Conservation (phyloP, 2,329 filamentous ascomycete genomes). For the Hypoxylon sp. region DNA sequence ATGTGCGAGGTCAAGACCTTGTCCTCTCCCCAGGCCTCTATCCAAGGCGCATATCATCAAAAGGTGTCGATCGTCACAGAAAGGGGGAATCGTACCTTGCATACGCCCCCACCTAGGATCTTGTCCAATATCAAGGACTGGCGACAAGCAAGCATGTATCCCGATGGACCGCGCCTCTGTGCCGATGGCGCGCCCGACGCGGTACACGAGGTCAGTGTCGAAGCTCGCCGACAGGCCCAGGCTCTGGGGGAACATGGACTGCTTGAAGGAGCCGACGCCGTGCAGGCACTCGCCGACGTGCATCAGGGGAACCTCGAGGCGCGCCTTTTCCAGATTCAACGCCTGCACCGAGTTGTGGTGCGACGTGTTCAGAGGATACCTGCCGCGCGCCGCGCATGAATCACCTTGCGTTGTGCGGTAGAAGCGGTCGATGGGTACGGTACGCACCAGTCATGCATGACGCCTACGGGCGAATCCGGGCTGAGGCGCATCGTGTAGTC, state of each 20-base stretch:
- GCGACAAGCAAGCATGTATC: slow-evolving; percentile 54
- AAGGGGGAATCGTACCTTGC: slow-evolving; percentile 45
- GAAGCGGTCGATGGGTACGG: not conserved
- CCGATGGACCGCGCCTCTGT: slow-evolving; percentile 54
- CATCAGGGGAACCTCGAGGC: slow-evolving; percentile 51
- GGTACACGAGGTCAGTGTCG: slow-evolving; percentile 52
- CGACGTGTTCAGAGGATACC: slow-evolving; percentile 53
- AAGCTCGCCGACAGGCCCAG: slow-evolving; percentile 53
- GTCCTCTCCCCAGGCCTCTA: slow-evolving; percentile 57
- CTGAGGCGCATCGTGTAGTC: slow-evolving; percentile 48
- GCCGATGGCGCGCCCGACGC: slow-evolving; percentile 53
- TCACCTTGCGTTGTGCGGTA: not conserved
- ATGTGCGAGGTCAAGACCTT: slow-evolving; percentile 54
- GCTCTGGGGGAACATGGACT: slow-evolving; percentile 55
- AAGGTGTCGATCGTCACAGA: not conserved
- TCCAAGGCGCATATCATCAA: slow-evolving; percentile 7
- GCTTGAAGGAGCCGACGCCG: slow-evolving; percentile 54
- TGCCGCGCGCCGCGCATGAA: too few relatives aligned
- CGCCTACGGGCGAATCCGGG: slow-evolving; percentile 50
- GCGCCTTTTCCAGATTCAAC: slow-evolving; percentile 49
- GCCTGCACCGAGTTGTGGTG: slow-evolving; percentile 53
- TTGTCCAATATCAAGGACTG: slow-evolving; percentile 54
- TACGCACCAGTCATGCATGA: slow-evolving; percentile 51
- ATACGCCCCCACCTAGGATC: slow-evolving; percentile 55
- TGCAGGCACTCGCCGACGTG: slow-evolving; percentile 55